Evolutionary conservation across 2,329 filamentous ascomycete genomes (phyloP).

Genomic region (Colletotrichum sp.): DNA sequence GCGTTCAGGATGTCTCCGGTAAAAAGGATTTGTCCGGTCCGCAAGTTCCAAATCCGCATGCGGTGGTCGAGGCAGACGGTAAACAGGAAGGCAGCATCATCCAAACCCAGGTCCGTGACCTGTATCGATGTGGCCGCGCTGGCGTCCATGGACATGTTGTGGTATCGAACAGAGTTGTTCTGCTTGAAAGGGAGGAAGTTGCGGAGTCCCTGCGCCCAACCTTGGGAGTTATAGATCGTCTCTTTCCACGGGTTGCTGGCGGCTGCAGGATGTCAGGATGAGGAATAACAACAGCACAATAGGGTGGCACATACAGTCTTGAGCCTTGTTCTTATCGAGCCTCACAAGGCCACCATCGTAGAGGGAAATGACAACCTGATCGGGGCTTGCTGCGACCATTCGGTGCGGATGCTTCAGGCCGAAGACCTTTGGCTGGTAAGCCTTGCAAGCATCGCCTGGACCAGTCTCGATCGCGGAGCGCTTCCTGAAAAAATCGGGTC

Average conservation of each 20-base stretch:
- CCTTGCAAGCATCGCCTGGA: conserved; percentile 78
- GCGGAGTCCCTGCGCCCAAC: conserved; percentile 71
- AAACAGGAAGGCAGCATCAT: conserved; percentile 64
- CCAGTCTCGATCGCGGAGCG: conserved; percentile 73
- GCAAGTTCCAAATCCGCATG: conserved; percentile 86
- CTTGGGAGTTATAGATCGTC: conserved; percentile 74
- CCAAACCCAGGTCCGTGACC: conserved; percentile 55
- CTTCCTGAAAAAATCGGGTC: conserved; percentile 81
- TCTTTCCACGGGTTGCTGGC: conserved; percentile 66
- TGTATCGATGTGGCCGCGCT: conserved; percentile 70
- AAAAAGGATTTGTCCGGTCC: conserved; percentile 78
- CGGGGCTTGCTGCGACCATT: conserved; percentile 74
- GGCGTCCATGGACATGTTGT: conserved; percentile 69
- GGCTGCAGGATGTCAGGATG: conserved; percentile 30
- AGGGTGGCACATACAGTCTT: conserved; percentile 46
- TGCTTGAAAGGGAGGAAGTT: conserved; percentile 72
- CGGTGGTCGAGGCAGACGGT: conserved; percentile 90
- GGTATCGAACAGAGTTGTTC: conserved; percentile 67
- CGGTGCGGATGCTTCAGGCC: conserved; percentile 81
- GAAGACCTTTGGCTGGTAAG: conserved; percentile 74
- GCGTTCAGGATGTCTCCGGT: conserved; percentile 80
- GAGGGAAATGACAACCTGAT: conserved; percentile 80
- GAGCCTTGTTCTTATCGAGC: conserved; percentile 63
- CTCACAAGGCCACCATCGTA: conserved; percentile 79
- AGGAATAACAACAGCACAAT: background rate